These are phyloP conservation scores for Epicoccum sorghinum DNA, from an alignment of 2,329 filamentous ascomycete genomes.

Conservation along the genomic window DNA sequence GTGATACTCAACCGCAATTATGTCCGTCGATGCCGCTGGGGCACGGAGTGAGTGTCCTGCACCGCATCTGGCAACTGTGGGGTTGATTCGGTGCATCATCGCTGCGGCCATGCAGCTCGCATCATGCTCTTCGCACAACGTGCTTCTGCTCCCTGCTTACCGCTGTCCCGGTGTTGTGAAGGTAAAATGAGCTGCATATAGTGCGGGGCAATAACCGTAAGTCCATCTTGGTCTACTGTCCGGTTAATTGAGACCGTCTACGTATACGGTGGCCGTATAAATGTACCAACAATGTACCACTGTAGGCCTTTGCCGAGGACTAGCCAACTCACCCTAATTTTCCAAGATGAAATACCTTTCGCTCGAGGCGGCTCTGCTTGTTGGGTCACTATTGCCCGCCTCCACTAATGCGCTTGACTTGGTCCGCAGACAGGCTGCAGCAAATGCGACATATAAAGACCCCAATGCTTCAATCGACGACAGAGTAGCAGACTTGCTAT, in stretches of 20 bases:
- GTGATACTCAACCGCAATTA: neutral
- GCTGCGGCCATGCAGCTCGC: slow-evolving; percentile 1
- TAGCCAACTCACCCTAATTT: neutral
- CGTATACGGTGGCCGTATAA: neutral
- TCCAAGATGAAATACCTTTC: slow-evolving; percentile 20
- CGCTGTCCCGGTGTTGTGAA: slow-evolving; percentile 3
- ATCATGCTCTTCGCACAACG: slow-evolving; percentile 4
- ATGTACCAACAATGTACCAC: neutral
- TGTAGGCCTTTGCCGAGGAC: neutral
- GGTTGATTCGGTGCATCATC: neutral
- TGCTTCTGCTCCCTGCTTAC: slow-evolving; percentile 3
- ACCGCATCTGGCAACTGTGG: neutral
- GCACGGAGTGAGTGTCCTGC: neutral
- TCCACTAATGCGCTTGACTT: slow-evolving; percentile 33
- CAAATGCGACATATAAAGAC: slow-evolving; percentile 64
- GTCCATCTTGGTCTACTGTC: slow-evolving; percentile 2
- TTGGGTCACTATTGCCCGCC: slow-evolving; percentile 22
- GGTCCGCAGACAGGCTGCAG: slow-evolving; percentile 32
- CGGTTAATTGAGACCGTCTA: slow-evolving; percentile 9
- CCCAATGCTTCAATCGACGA: slow-evolving; percentile 66
- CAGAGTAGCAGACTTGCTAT: slow-evolving; percentile 70
- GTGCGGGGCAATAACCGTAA: slow-evolving; percentile 18
- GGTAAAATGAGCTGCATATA: slow-evolving; percentile 11
- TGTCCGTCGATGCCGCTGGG: neutral
- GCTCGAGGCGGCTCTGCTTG: slow-evolving; percentile 20